These are phyloP conservation scores for Trichoderma virens DNA, from an alignment of 495 filamentous ascomycete species.

Conservation along the genomic window DNA sequence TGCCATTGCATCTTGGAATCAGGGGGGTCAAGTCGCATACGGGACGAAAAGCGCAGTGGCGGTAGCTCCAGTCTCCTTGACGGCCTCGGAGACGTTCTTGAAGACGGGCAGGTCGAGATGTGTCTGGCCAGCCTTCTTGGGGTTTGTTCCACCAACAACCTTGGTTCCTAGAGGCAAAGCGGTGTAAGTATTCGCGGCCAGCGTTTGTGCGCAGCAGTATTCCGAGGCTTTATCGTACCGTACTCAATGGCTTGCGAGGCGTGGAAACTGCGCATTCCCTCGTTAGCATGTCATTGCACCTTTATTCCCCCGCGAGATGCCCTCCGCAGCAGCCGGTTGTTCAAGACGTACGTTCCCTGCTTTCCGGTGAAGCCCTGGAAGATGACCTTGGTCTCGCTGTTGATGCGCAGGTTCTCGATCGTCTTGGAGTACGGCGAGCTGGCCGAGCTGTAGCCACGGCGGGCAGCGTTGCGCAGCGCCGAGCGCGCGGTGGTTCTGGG, in stretches of 20 bases:
- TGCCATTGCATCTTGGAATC: conserved; percentile 4
- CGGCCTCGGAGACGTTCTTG: conserved; percentile 76
- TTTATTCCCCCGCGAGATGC: background rate
- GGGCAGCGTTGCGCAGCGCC: conserved; percentile 39
- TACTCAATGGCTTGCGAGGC: conserved; percentile 97
- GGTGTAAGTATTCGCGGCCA: conserved; percentile 14
- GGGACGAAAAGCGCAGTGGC: conserved; percentile 97
- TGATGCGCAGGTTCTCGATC: conserved; percentile 86
- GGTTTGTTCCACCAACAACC: conserved; percentile 96
- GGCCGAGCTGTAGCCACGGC: conserved; percentile 61
- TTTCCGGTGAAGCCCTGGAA: conserved; percentile 98
- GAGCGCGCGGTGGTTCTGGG: conserved; percentile 20
- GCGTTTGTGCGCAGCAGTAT: background rate
- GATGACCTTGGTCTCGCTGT: conserved; percentile 82
- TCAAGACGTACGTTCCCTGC: conserved; percentile 84
- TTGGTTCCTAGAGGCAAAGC: conserved; percentile 64
- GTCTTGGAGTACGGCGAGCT: conserved; percentile 70
- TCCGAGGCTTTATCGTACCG: conserved; percentile 47
- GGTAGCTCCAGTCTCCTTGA: conserved; percentile 83
- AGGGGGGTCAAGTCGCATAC: conserved; percentile 38
- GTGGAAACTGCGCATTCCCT: conserved; percentile 63
- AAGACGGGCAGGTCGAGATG: conserved; percentile 95
- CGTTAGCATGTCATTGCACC: background rate
- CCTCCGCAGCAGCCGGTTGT: background rate
- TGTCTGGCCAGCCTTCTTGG: conserved; percentile 87